Conservation (phyloP, 2,329 filamentous ascomycete species). For the Aspergillus awamori region DNA sequence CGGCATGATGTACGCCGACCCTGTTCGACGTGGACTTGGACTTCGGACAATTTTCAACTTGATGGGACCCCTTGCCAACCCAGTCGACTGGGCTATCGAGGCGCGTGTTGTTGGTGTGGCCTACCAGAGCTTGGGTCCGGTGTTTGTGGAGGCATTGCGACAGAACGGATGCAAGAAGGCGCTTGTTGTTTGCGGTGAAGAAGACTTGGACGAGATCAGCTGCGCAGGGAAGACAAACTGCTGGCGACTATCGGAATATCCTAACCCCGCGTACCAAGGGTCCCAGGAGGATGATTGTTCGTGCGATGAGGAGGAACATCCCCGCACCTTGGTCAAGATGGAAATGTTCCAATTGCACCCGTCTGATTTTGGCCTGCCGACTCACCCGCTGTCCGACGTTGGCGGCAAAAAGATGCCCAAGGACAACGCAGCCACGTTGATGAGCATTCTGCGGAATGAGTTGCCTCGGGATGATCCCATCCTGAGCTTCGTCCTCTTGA, state of each 20-base stretch:
- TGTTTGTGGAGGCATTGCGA: constrained; percentile 83
- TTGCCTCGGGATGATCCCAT: constrained; percentile 78
- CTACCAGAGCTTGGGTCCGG: constrained; percentile 78
- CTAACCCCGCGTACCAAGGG: constrained; percentile 48
- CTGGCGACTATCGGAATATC: constrained; percentile 71
- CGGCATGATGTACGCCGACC: constrained; percentile 86
- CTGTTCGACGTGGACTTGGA: constrained; percentile 82
- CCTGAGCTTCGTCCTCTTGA: constrained; percentile 90
- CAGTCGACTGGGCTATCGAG: constrained; percentile 81
- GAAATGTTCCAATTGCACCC: constrained; percentile 79
- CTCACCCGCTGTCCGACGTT: constrained; percentile 75
- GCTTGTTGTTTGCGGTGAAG: constrained; percentile 87
- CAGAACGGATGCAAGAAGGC: constrained; percentile 79
- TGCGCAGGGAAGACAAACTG: constrained; percentile 87
- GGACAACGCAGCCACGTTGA: constrained; percentile 85
- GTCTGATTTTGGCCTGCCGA: constrained; percentile 80
- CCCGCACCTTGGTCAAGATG: constrained; percentile 57
- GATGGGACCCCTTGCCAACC: constrained; percentile 88
- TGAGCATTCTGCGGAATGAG: constrained; percentile 73
- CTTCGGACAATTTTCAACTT: constrained; percentile 98
- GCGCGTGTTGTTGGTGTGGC: constrained; percentile 93
- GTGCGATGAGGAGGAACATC: constrained; percentile 44
- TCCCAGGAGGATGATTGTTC: constrained; percentile 48
- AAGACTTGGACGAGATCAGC: constrained; percentile 93
- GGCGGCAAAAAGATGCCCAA: constrained; percentile 81